phyloP scores from a whole-genome alignment of 2,329 filamentous ascomycete genomes.

The Cordyceps javanica region DNA sequence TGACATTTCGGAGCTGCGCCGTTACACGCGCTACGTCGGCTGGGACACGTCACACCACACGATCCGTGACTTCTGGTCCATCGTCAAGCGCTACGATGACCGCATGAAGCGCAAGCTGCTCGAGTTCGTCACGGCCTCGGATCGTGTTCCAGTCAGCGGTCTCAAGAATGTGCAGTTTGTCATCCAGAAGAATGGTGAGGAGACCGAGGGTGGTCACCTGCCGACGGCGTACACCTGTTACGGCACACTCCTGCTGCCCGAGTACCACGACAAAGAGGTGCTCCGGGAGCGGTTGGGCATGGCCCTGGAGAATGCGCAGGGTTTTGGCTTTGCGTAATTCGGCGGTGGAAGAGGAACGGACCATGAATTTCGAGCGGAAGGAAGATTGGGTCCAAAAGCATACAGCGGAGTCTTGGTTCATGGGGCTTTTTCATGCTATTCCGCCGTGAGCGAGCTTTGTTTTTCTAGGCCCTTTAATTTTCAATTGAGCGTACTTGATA shows the following conservation, averaged over 20 bases:
- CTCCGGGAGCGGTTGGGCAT: conserved; percentile 71
- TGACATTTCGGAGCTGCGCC: conserved; percentile 66
- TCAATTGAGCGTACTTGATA: conserved; percentile 1
- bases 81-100: conserved; percentile 63
- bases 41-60: conserved; percentile 65
- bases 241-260: conserved; percentile 76
- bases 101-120: conserved; percentile 69
- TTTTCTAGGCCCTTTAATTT: neutral
- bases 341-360: neutral
- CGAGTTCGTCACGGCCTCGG: conserved; percentile 92
- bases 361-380: neutral
- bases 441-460: conserved; percentile 5
- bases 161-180: conserved; percentile 77
- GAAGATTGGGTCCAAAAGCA: neutral
- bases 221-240: conserved; percentile 94
- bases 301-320: conserved; percentile 81
- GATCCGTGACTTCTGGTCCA: conserved; percentile 76
- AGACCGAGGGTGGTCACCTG: conserved; percentile 49
- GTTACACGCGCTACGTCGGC: conserved; percentile 71
- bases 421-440: neutral
- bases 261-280: conserved; percentile 67
- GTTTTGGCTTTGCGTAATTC: conserved; percentile 83
- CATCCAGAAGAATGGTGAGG: conserved; percentile 70
- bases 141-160: conserved; percentile 83
- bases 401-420: neutral